Conservation (phyloP, 257 asterid genomes). For the Plectranthus barbatus region DNA sequence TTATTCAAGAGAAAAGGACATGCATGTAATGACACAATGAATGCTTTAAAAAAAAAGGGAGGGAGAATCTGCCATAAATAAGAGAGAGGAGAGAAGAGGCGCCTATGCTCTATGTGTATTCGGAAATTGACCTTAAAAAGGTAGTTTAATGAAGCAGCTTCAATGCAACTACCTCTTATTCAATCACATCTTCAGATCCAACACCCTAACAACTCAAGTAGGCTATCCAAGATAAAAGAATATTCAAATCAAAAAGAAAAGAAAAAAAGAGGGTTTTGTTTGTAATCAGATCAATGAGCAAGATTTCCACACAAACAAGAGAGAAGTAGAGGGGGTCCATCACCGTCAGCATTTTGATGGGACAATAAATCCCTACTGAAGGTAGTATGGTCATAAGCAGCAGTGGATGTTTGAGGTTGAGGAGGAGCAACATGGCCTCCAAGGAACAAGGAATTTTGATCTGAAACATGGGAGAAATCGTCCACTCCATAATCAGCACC, state of each 20-base stretch:
- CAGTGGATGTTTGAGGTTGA: constrained; percentile 31
- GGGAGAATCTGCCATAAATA: not conserved
- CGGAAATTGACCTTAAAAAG: not conserved
- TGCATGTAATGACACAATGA: too few relatives aligned
- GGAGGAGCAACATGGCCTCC: constrained; percentile 47
- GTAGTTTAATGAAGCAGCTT: constrained; percentile 1
- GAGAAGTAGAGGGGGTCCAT: constrained; percentile 38
- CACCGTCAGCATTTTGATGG: constrained; percentile 29
- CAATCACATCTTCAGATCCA: constrained; percentile 2
- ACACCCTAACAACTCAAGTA: not conserved
- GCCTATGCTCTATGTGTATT: too few relatives aligned
- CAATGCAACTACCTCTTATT: constrained; percentile 2
- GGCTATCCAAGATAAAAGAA: not conserved
- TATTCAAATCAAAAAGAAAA: not conserved
- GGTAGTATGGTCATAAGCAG: not conserved
- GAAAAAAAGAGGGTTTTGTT: not conserved
- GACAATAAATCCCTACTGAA: constrained; percentile 28
- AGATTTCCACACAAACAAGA: constrained; percentile 55
- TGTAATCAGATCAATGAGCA: constrained; percentile 28
- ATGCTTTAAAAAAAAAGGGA: not conserved
- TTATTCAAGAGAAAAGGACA: not conserved
- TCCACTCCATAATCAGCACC: constrained; percentile 32
- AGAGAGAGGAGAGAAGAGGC: too few relatives aligned
- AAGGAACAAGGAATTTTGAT: constrained; percentile 31
- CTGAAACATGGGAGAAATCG: constrained; percentile 34